Conservation (phyloP, 495 filamentous ascomycete genomes). For the Cercophora sp. region DNA sequence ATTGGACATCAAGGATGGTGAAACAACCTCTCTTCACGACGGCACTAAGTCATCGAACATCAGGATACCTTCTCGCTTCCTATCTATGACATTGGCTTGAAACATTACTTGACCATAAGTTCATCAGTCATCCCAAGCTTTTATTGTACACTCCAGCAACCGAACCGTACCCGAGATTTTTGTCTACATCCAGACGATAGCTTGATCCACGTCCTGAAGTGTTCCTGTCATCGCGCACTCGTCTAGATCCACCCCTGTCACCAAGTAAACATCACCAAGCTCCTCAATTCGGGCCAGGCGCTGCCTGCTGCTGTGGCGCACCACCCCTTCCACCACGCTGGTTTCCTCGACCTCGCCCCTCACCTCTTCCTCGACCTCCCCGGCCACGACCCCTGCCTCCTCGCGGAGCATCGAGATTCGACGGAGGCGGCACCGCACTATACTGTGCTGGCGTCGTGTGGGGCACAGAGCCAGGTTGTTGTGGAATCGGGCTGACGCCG, state of each 20-base stretch:
- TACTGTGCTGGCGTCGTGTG: slow-evolving; percentile 56
- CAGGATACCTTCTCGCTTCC: too few species aligned
- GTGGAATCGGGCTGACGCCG: slow-evolving; percentile 16
- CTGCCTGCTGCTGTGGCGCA: slow-evolving; percentile 4
- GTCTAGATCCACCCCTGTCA: neutral
- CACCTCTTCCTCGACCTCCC: slow-evolving; percentile 21
- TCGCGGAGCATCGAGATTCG: slow-evolving; percentile 54
- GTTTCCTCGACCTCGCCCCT: slow-evolving; percentile 17
- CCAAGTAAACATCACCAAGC: neutral
- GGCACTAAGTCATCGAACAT: too few species aligned
- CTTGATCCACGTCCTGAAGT: too few species aligned
- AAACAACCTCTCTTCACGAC: too few species aligned
- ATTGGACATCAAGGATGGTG: too few species aligned
- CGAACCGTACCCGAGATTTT: too few species aligned
- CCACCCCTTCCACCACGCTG: neutral
- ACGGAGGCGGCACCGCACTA: slow-evolving; percentile 73
- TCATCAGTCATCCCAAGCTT: neutral
- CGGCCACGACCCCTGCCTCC: slow-evolving; percentile 29
- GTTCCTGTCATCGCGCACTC: neutral
- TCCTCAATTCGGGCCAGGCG: neutral
- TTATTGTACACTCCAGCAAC: too few species aligned
- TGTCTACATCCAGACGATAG: too few species aligned
- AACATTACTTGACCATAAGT: neutral
- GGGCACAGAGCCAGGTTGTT: too few species aligned
- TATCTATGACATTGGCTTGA: too few species aligned